phyloP scores from a whole-genome alignment of 805 yeast species.

The Kodamaea nitidulidarum region DNA sequence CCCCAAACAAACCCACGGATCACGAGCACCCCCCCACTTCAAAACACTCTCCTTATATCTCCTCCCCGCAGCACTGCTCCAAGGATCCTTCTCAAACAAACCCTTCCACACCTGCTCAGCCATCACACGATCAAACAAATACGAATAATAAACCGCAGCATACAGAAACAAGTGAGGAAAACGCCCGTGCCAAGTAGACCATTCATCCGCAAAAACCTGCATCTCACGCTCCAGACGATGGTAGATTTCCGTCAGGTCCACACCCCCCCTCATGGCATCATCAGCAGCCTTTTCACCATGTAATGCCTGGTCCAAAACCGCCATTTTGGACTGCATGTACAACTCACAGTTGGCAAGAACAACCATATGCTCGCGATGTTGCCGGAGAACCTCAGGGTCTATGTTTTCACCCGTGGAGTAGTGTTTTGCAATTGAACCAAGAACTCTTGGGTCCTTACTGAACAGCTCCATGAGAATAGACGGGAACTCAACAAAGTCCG shows the following conservation, averaged over 20 bases:
- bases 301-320: slow-evolving; percentile 76
- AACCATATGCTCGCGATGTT: slow-evolving; percentile 48
- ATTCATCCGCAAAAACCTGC: slow-evolving; percentile 60
- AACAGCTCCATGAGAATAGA: slow-evolving; percentile 95
- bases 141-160: slow-evolving; percentile 92
- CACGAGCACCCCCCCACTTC: slow-evolving; percentile 90
- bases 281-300: slow-evolving; percentile 45
- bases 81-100: slow-evolving; percentile 67
- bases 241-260: slow-evolving; percentile 60
- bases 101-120: slow-evolving; percentile 81
- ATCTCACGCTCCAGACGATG: slow-evolving; percentile 59
- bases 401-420: slow-evolving; percentile 60
- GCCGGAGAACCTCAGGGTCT: slow-evolving; percentile 45
- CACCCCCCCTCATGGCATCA: slow-evolving; percentile 17
- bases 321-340: slow-evolving; percentile 85
- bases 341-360: slow-evolving; percentile 67
- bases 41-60: slow-evolving; percentile 65
- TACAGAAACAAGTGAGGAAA: slow-evolving; percentile 92
- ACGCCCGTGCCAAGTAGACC: slow-evolving; percentile 87
- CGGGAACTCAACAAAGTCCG: slow-evolving; percentile 96
- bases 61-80: slow-evolving; percentile 69
- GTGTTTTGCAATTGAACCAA: slow-evolving; percentile 70
- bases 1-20: slow-evolving; percentile 84
- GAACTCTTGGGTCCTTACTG: slow-evolving; percentile 75
- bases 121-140: slow-evolving; percentile 85